Evolutionary conservation across 164 flowering plant genomes (phyloP).

Genomic region (Berberis thunbergii): DNA sequence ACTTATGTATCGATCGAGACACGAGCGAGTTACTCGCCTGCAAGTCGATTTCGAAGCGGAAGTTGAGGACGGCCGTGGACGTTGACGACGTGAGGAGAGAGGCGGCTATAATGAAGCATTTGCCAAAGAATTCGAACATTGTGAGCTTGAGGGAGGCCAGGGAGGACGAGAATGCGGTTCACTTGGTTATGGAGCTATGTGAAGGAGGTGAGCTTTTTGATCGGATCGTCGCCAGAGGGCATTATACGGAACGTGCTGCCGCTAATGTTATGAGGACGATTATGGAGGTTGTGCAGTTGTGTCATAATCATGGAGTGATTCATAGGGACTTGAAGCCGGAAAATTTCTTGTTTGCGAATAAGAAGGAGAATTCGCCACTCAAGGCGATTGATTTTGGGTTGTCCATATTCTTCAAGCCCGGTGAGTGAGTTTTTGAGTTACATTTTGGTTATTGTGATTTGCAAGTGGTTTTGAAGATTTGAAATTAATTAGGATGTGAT

Average conservation of each 20-base stretch:
- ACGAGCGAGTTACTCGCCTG: background rate
- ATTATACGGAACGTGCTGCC: conserved; percentile 80
- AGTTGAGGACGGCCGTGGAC: conserved; percentile 81
- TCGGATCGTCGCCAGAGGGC: conserved; percentile 49
- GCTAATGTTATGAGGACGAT: conserved; percentile 71
- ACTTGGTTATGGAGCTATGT: conserved; percentile 91
- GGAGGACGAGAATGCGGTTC: conserved; percentile 92
- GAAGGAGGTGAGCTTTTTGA: conserved; percentile 71
- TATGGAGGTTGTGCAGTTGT: conserved; percentile 85
- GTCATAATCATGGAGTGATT: conserved; percentile 45
- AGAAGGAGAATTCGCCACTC: no score
- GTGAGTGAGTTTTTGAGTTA: background rate
- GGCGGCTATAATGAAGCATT: conserved; percentile 19
- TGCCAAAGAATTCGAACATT: conserved; percentile 69
- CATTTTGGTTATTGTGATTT: no score
- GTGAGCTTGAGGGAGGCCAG: conserved; percentile 78
- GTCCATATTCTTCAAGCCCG: no score
- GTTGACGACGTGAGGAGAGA: conserved; percentile 87
- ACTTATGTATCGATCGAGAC: conserved; percentile 61
- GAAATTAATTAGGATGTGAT: no score
- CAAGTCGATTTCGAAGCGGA: conserved; percentile 29
- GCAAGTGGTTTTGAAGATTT: no score
- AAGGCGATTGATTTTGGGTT: no score
- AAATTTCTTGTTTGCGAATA: no score
- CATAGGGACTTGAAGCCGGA: no score